These are phyloP conservation scores for Myrica gale DNA, from an alignment of 306 rosid genomes.

Conservation along the genomic window DNA sequence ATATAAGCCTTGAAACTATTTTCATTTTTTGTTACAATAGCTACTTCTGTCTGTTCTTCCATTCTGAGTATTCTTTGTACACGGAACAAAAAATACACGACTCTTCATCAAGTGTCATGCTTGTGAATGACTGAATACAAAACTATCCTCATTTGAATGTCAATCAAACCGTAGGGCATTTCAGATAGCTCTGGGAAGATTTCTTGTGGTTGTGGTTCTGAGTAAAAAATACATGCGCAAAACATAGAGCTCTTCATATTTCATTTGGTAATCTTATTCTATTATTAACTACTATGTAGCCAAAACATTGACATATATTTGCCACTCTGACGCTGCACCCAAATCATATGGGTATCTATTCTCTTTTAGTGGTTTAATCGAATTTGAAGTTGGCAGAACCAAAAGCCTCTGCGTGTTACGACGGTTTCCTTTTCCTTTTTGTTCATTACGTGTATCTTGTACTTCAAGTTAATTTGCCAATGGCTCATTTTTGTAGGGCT, in stretches of 20 bases:
- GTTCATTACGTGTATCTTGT: conserved; percentile 9
- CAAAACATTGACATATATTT: neutral
- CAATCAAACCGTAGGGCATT: neutral
- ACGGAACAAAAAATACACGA: neutral
- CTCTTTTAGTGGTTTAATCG: neutral
- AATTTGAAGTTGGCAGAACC: neutral
- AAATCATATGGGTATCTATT: neutral
- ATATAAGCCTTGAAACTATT: neutral
- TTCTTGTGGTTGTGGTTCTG: neutral
- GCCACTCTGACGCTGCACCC: conserved; percentile 20
- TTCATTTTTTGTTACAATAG: neutral
- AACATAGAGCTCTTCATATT: neutral
- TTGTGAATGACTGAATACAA: neutral
- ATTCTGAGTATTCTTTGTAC: neutral
- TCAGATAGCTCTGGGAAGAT: neutral
- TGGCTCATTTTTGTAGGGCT: neutral
- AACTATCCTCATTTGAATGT: neutral
- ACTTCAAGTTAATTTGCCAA: conserved; percentile 11
- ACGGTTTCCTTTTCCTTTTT: neutral
- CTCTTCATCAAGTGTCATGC: neutral
- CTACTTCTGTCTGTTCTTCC: neutral
- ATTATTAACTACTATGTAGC: neutral
- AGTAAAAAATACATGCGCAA: neutral
- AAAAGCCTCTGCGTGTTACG: conserved; percentile 1
- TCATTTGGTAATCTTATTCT: neutral